Evolutionary conservation across 129 eudicot species (phyloP), one percentile per base, ranked within the genome.

Genomic region (Centaurea solstitialis): DNA sequence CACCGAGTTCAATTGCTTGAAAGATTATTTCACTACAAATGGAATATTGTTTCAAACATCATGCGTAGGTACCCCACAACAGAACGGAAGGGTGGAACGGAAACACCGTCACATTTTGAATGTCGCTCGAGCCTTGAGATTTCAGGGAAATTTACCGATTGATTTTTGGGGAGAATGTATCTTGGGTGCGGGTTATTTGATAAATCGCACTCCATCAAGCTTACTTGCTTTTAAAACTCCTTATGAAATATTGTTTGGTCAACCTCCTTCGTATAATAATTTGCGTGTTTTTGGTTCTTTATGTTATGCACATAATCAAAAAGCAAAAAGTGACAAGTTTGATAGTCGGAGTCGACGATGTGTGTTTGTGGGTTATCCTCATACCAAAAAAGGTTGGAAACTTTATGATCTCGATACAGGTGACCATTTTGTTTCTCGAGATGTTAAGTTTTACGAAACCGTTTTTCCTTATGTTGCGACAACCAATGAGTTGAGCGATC

Each of bases 11-110:
- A 43, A 10, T 1, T 75, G 79, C 47, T 13, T 75, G 68, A 18
- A 15, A 15, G 9, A 47, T 22, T 53, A 23, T 53, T 75, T 75
- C 28, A 3, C 17, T 1, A 9, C 30, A 6, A 6, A 45, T 28
- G 69, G 24, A 47, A 57, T 75, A 35, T 4, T 75, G 7, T 75
- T 75, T 75, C 79, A 75, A 26, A 75, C 79, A 7, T 75, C 79
- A 0, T 75, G 79, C 26, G 69, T 53, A 21, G 79, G 79, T 7
- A 47, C 79, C 9, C 23, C 26, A 0, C 69, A 75, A 75, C 68
- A 57, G n/a, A 57, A 57, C 7, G 21, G 65, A 3, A 4, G 65
- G 20, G 65, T 57, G 22, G 65, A 57, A n/a, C 20, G 65, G 8
- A 57, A 57, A 57, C 65, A 57, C 65, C 22, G 20, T 17, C 65